Conservation (phyloP, 306 rosid genomes). For the Senna siamea region DNA sequence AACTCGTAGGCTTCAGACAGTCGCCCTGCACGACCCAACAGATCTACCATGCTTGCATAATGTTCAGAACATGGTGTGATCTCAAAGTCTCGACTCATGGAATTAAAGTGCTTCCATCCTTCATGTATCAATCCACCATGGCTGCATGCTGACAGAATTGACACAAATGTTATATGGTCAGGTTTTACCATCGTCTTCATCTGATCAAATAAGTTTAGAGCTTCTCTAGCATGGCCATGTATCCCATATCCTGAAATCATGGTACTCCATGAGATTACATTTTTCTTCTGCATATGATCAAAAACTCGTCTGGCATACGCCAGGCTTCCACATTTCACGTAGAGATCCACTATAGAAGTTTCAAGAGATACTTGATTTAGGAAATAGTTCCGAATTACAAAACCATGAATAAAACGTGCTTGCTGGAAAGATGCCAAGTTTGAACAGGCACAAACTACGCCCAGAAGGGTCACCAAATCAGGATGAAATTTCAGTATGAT, state of each 20-base stretch:
- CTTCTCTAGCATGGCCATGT: conserved; percentile 48
- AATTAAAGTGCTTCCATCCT: conserved; percentile 50
- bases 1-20: conserved; percentile 45
- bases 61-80: conserved; percentile 46
- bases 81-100: conserved; percentile 50
- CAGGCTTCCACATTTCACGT: conserved; percentile 54
- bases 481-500: conserved; percentile 19
- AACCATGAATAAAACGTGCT: conserved; percentile 48
- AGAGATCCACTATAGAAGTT: conserved; percentile 48
- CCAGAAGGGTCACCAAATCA: conserved; percentile 48
- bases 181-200: conserved; percentile 47
- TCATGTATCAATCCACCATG: conserved; percentile 51
- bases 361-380: conserved; percentile 36
- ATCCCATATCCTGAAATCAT: conserved; percentile 55
- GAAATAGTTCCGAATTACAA: conserved; percentile 26
- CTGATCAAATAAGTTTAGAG: conserved; percentile 47
- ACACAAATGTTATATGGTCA: conserved; percentile 42
- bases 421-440: conserved; percentile 46
- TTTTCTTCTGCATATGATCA: conserved; percentile 43
- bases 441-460: conserved; percentile 46
- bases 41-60: conserved; percentile 56
- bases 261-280: conserved; percentile 53
- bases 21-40: conserved; percentile 54
- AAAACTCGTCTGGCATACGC: conserved; percentile 45
- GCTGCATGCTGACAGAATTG: conserved; percentile 54